phyloP scores from a whole-genome alignment of 2,329 filamentous ascomycete species.

The Cercospora beticola region DNA sequence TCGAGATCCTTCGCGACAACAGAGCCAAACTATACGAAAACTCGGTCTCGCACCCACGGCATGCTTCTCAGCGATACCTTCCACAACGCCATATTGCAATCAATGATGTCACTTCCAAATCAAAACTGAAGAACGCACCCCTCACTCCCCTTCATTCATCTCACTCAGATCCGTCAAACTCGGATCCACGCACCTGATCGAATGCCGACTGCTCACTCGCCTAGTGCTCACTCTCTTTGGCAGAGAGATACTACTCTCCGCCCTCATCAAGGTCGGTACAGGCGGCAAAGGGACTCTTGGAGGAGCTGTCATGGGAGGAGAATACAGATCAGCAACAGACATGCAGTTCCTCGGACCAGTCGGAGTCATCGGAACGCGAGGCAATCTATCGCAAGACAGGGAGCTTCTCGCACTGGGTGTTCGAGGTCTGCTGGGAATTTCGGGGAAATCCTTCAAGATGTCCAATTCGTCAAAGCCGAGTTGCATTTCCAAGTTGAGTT shows the following conservation, averaged over 20 bases:
- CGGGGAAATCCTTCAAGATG: slow-evolving; percentile 1
- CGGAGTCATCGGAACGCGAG: not conserved
- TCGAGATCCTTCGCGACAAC: not conserved
- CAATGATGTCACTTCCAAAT: not conserved
- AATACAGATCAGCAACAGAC: not conserved
- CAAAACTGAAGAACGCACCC: not conserved
- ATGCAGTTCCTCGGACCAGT: not conserved
- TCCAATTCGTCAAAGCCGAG: slow-evolving; percentile 13
- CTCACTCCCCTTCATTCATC: not conserved
- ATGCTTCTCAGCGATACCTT: not conserved
- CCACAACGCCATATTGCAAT: not conserved
- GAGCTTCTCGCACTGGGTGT: slow-evolving; percentile 6
- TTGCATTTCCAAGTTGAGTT: slow-evolving; percentile 18
- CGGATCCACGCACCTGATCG: slow-evolving; percentile 15
- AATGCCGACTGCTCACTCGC: slow-evolving; percentile 15
- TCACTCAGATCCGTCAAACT: slow-evolving; percentile 10
- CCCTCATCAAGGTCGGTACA: not conserved
- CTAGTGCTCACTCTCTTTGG: slow-evolving; percentile 7
- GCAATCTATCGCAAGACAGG: not conserved
- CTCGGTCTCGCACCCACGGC: not conserved
- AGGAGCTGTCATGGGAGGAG: slow-evolving; percentile 12
- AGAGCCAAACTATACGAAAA: not conserved
- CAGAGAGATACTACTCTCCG: slow-evolving; percentile 1
- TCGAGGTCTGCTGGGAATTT: not conserved
- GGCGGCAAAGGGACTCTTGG: slow-evolving; percentile 1